Conservation (phyloP, 306 rosid species). For the Ormosia semicastrata region DNA sequence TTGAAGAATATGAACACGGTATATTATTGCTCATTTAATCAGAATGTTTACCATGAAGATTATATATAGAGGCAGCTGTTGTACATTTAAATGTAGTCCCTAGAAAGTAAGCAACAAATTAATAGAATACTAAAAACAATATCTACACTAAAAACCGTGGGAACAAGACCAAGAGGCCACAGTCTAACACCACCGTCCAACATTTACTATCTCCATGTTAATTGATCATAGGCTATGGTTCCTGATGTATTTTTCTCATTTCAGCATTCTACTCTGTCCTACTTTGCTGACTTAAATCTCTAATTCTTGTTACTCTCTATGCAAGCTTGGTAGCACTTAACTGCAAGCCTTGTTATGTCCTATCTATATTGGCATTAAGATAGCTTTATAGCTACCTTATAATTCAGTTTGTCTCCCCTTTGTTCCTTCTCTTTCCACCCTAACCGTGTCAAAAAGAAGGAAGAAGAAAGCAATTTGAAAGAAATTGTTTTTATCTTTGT, state of each 20-base stretch:
- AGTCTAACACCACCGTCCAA: too few species aligned
- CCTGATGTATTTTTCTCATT: conserved; percentile 12
- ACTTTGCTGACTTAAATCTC: conserved; percentile 5
- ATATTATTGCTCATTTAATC: too few species aligned
- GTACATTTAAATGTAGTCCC: too few species aligned
- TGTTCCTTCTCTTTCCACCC: neutral
- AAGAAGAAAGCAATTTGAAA: neutral
- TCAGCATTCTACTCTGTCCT: neutral
- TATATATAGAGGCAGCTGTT: too few species aligned
- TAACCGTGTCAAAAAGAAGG: neutral
- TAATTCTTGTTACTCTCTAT: conserved; percentile 1
- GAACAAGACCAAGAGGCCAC: too few species aligned
- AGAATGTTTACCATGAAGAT: too few species aligned
- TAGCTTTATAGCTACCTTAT: neutral
- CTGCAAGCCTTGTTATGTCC: neutral
- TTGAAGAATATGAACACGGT: too few species aligned
- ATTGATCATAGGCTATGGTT: neutral
- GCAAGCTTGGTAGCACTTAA: neutral
- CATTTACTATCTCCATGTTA: neutral
- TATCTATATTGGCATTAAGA: neutral
- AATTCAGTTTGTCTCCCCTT: neutral
- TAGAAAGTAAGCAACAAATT: too few species aligned
- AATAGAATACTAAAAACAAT: too few species aligned
- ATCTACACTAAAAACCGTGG: too few species aligned
- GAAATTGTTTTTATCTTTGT: conserved; percentile 9